Conservation (phyloP, 2,329 filamentous ascomycete species). For the Knufia petricola region DNA sequence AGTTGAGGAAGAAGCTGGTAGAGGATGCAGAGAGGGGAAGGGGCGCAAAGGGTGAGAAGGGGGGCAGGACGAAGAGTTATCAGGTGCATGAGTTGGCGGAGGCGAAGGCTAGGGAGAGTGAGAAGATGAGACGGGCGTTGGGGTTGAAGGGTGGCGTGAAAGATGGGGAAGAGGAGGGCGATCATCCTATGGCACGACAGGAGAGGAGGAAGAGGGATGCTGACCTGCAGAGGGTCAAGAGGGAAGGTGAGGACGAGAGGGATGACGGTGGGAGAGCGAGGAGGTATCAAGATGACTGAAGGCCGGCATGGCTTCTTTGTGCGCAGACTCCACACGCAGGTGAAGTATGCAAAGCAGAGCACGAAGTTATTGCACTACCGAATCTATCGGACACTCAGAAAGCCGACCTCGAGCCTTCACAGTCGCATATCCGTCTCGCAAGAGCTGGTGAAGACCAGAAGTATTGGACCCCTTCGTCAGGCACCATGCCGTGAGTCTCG, state of each 20-base stretch:
- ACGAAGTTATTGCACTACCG: no score
- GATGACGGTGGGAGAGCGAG: constrained; percentile 29
- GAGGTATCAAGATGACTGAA: constrained; percentile 15
- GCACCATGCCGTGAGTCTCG: no score
- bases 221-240: constrained; percentile 25
- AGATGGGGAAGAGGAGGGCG: constrained; percentile 28
- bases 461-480: no score
- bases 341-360: no score
- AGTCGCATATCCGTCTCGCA: no score
- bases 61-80: constrained; percentile 56
- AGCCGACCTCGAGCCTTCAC: no score
- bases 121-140: constrained; percentile 73
- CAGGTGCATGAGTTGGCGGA: constrained; percentile 94
- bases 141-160: constrained; percentile 63
- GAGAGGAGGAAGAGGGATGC: constrained; percentile 32
- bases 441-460: no score
- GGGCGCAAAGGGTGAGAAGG: constrained; percentile 25
- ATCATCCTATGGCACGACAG: constrained; percentile 38
- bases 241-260: constrained; percentile 29
- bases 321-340: no score
- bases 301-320: no score
- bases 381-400: no score
- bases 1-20: constrained; percentile 54
- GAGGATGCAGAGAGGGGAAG: constrained; percentile 40
- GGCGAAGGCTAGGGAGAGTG: constrained; percentile 92